These are phyloP conservation scores for Anisogramma anomala DNA, from an alignment of 2,329 filamentous ascomycete genomes.

Conservation along the genomic window DNA sequence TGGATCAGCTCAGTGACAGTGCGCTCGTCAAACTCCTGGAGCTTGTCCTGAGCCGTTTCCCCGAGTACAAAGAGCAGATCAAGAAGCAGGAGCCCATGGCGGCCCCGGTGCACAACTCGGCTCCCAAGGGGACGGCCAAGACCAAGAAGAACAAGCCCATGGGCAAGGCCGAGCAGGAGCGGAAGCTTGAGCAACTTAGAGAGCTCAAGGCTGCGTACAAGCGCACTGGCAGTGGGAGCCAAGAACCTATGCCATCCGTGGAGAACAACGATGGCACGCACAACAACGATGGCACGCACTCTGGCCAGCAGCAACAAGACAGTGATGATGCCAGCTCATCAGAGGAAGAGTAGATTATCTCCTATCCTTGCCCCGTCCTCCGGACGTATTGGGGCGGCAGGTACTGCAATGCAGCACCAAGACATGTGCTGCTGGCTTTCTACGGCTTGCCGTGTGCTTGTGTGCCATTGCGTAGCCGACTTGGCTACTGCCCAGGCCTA, in stretches of 20 bases:
- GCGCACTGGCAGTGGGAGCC: slow-evolving; percentile 35
- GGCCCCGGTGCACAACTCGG: slow-evolving; percentile 12
- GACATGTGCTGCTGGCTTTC: no score
- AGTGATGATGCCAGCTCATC: slow-evolving; percentile 47
- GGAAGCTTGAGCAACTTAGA: slow-evolving; percentile 51
- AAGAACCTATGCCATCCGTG: slow-evolving; percentile 30
- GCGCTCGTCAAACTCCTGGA: slow-evolving; percentile 42
- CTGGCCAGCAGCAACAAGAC: slow-evolving; percentile 19
- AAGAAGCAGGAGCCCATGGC: slow-evolving; percentile 22
- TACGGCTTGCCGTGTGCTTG: no score
- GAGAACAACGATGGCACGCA: slow-evolving; percentile 24
- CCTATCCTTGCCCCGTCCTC: not conserved
- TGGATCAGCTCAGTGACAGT: slow-evolving; percentile 45
- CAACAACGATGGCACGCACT: slow-evolving; percentile 20
- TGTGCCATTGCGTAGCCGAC: no score
- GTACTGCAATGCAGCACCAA: no score
- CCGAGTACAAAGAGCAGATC: slow-evolving; percentile 24
- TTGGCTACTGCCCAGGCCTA: no score
- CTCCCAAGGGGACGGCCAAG: slow-evolving; percentile 30
- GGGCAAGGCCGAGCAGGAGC: slow-evolving; percentile 60
- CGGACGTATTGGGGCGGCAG: no score
- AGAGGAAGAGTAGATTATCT: slow-evolving; percentile 25
- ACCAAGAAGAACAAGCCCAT: slow-evolving; percentile 68
- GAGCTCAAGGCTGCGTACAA: slow-evolving; percentile 44
- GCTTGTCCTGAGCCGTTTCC: slow-evolving; percentile 29